Base-by-base conservation (phyloP, 345 rosid species). In the Acer yangbiense region DNA sequence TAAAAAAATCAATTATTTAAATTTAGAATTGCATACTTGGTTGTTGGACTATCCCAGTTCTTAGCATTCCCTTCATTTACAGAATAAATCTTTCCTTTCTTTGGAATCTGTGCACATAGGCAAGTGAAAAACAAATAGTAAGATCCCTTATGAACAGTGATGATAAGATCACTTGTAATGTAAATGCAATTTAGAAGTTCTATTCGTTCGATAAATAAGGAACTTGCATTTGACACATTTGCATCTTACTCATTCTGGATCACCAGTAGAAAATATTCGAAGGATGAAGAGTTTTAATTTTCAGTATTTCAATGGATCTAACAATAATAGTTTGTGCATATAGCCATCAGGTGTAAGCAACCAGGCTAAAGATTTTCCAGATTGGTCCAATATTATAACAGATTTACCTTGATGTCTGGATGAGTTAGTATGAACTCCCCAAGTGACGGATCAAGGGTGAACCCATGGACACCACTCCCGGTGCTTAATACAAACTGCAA, bases 11-110 rank as follows among this genome's bases (percentile, higher is more conserved):
- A 23, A 21, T 72, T 72, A 77, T 35, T 54, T 55, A 78, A 43
- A 43, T 43, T 43, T 43, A 43, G 58, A 61, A 69, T 17, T 35
- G 67, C 89, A 82, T 86, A 95, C 98, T 90, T 89, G 65, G 98
- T 84, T 17, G 98, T 96, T 77, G 98, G 98, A 83, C 84, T 89
- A 85, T 96, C 98, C 99, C 99, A 94, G 84, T 92, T 89, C 87
- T 82, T 93, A 1, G 98, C 97, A 91, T 96, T 96, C 79, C 99
- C 98, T 90, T 96, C 99, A 79, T 96, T 96, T 39, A 94, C 98
- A 2, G 99, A 96, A 84, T 96, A 96, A 69, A 96, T 96, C 87
- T 88, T 94, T 62, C 99, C 98, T 83, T 90, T 91, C 82, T 83
- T 88, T 16, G 99, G 99, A 85, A 96, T 96, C 98, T 96, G 73